Base-by-base conservation (phyloP, 495 filamentous ascomycete species). In the Penicillium argentinense region DNA sequence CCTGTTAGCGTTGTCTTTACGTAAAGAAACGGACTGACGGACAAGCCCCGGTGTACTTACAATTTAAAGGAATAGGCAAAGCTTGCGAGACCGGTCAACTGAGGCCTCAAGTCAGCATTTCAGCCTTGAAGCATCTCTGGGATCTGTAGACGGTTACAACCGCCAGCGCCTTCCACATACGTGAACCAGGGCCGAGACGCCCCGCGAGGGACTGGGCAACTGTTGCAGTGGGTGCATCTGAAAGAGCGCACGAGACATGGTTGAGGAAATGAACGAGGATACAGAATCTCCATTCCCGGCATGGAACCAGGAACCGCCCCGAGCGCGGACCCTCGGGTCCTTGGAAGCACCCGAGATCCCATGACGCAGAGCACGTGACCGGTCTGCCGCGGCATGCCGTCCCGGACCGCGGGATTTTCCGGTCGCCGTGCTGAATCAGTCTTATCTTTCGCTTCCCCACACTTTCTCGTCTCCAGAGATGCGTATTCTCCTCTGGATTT, bases 51-150 rank as follows among this genome's bases (percentile, higher is more conserved):
- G 8, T 26, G 32, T 17, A 47, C 43, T 14, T 62, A 82, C 80
- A 76, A 91, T 59, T 79, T 77, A 65, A 88, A 91, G 25, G 80
- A 85, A 54, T 74, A 79, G 9, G 76, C 42, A 65, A 91, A 93
- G 43, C 80, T 89, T 14, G 73, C 51, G 12, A 93, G 74, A 9
- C 89, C 89, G 9, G 73, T 37, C 14, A 72, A 45, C 73, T 80
- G 54, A 38, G 18, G 5, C 25, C 18, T 17, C 9, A 2, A 3
- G 33, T 36, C 17, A 36, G 43, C 13, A 39, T 13, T 51, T 64
- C 43, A 65, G 54, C 48, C 45, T 52, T 27, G 40, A n/a, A n/a
- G n/a, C n/a, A n/a, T n/a, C n/a, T n/a, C n/a, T n/a, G n/a, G n/a
- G n/a, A n/a, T n/a, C n/a, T n/a, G n/a, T n/a, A n/a, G n/a, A n/a